Evolutionary conservation across 1,284 basidiomycete species (phyloP), one percentile per base, ranked within the genome.

Genomic region (Ceratobasidium sp.): DNA sequence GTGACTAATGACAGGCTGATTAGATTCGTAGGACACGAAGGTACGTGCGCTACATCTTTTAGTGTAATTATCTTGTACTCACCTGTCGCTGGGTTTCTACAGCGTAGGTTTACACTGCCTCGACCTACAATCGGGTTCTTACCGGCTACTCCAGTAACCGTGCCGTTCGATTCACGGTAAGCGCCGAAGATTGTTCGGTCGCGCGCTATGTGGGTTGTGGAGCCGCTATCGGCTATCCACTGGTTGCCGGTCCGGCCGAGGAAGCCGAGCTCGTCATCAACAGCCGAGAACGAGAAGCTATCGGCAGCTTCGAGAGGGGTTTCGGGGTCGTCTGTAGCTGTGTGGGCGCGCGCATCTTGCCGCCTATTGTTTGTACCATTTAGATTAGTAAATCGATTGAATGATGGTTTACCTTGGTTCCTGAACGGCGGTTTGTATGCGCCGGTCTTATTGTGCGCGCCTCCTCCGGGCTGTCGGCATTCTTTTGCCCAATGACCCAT

Each of bases 11-110:
- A 46, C 9, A 87, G 60, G 0, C 85, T 85, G 9, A 87, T 80
- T 0, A 87, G 83, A 63, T 86, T 86, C 78, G 84, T 83, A 0
- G 81, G 83, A 13, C 84, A 80, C 23, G 80, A 78, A 1, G 86
- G 86, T 12, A 82, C 83, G 73, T 86, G 83, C 0, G 86, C 53
- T 0, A 83, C 82, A 72, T 86, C 77, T n/a, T 72, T 82, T 0
- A 87, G 80, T 0, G 78, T 81, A 46, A 84, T 78, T 26, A 0
- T 46, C 18, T 9, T 55, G 51, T 1, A 40, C n/a, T 26, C 77
- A 71, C 26, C 79, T 78, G 12, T 69, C 75, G 28, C 70, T 42
- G 10, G 2, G 63, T 64, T 46, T 5, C 42, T 5, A 73, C 81
- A 80, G 42, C 66, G 23, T 73, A 85, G 20, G 1, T 55, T 23